phyloP scores from a whole-genome alignment of 352 stramenopile species.

The Peronospora tabacina region DNA sequence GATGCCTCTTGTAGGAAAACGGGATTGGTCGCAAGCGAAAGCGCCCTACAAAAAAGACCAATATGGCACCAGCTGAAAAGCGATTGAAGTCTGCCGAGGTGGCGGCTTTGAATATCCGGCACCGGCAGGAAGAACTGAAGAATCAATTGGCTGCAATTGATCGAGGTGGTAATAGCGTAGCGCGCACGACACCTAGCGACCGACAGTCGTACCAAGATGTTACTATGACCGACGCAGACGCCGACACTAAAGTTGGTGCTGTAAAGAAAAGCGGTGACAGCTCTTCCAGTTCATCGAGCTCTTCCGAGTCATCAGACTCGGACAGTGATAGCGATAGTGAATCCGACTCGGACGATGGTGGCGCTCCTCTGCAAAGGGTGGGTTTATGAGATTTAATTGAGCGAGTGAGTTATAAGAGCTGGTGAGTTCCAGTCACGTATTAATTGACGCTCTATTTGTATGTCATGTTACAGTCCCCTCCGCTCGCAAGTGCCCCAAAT shows the following conservation, averaged over 20 bases:
- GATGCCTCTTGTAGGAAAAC: constrained; percentile 52
- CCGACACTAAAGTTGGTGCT: constrained; percentile 26
- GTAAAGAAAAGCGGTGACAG: constrained; percentile 31
- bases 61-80: constrained; percentile 49
- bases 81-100: constrained; percentile 78
- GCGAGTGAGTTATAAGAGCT: constrained; percentile 32
- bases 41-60: constrained; percentile 49
- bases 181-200: constrained; percentile 6
- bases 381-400: constrained; percentile 60
- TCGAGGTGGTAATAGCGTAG: constrained; percentile 18
- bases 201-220: constrained; percentile 40
- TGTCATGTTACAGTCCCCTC: constrained; percentile 42
- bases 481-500: constrained; percentile 45
- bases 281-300: constrained; percentile 69
- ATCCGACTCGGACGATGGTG: constrained; percentile 70
- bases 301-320: constrained; percentile 75
- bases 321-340: constrained; percentile 85
- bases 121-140: constrained; percentile 71
- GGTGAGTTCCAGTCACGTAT: constrained; percentile 20
- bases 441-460: constrained; percentile 28
- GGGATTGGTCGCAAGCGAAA: constrained; percentile 84
- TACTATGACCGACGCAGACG: constrained; percentile 45
- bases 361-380: constrained; percentile 76
- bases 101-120: constrained; percentile 65
- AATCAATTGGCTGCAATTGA: constrained; percentile 73